Evolutionary conservation across 805 yeast genomes (phyloP), one percentile per base, ranked within the genome.

Genomic region (Ascoidea tarda): DNA sequence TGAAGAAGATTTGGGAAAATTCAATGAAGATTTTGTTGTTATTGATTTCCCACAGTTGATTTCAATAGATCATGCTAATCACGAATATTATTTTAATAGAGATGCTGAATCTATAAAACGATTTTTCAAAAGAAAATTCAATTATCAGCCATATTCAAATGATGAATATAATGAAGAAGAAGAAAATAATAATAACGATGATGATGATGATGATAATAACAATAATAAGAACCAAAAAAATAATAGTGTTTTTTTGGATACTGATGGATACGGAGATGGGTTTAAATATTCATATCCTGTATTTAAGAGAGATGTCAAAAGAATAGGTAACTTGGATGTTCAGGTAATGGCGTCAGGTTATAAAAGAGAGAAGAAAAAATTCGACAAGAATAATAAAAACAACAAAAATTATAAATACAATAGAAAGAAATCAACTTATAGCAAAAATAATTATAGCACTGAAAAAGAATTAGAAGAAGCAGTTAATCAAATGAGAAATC

Each of bases 21-120:
- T 68, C 53, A 87, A 81, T 52, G 68, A 70, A 47, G 93, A 87
- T 50, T 87, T 89, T 61, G 84, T 90, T 21, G 96, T 93, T 32
- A 91, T 93, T 61, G 99, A 93, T 74, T 93, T 93, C 73, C 99
- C 99, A 3, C 99, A 93, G 68, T 91, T 97, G 79, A 85, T 93
- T 16, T 87, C 96, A 28, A 86, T 87, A 49, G 90, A 85, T 58
- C 99, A 93, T 63, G 74, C 72, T 3, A 96, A 93, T 64, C 97
- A 98, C 5, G 83, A 83, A 57, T 77, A 75, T 53, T 90, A 87
- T 66, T 93, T 93, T 67, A 79, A 87, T 60, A 77, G 99, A 69
- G 99, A 93, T 68, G 95, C 93, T 31, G 86, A 87, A 53, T 90
- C 98, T 66, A 82, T 93, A 52, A 75, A 89, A 57, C 74, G 81